Evolutionary conservation across 2,329 filamentous ascomycete genomes (phyloP).

Genomic region (Catunica adiposa): DNA sequence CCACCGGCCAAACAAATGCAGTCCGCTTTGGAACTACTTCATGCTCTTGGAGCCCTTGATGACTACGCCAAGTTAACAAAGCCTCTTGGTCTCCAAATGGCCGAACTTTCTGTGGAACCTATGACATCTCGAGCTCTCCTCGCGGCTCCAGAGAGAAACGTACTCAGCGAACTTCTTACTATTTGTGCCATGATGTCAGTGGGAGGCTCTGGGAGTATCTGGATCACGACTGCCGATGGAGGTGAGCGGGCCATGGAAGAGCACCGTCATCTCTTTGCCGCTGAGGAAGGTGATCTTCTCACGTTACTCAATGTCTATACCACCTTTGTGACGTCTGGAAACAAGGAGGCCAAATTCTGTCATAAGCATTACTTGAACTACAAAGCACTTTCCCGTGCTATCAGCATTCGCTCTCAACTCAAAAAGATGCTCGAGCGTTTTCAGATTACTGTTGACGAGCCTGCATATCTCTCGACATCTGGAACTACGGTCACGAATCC

Average conservation of each 20-base stretch:
- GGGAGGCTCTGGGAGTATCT: constrained; percentile 46
- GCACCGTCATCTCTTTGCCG: constrained; percentile 66
- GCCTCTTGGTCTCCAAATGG: constrained; percentile 80
- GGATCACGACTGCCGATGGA: constrained; percentile 57
- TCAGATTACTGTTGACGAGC: constrained; percentile 53
- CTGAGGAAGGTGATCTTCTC: constrained; percentile 83
- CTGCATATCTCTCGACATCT: constrained; percentile 21
- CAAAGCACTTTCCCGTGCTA: constrained; percentile 64
- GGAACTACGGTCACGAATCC: constrained; percentile 16
- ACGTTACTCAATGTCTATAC: constrained; percentile 90
- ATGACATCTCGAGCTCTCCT: constrained; percentile 90
- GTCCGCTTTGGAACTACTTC: constrained; percentile 75
- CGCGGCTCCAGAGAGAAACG: constrained; percentile 56
- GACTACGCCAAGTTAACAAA: constrained; percentile 79
- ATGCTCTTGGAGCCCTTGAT: constrained; percentile 71
- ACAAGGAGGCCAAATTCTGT: constrained; percentile 74
- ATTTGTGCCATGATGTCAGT: constrained; percentile 90
- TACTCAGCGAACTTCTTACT: constrained; percentile 69
- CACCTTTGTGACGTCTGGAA: constrained; percentile 66
- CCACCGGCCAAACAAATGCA: constrained; percentile 74
- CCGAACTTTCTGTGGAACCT: constrained; percentile 79
- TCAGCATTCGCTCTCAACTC: constrained; percentile 74
- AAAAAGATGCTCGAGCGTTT: constrained; percentile 78
- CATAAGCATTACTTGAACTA: constrained; percentile 76
- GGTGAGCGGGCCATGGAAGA: constrained; percentile 61